Evolutionary conservation across 2,329 filamentous ascomycete species (phyloP).

Genomic region (Epichloe amarillans): DNA sequence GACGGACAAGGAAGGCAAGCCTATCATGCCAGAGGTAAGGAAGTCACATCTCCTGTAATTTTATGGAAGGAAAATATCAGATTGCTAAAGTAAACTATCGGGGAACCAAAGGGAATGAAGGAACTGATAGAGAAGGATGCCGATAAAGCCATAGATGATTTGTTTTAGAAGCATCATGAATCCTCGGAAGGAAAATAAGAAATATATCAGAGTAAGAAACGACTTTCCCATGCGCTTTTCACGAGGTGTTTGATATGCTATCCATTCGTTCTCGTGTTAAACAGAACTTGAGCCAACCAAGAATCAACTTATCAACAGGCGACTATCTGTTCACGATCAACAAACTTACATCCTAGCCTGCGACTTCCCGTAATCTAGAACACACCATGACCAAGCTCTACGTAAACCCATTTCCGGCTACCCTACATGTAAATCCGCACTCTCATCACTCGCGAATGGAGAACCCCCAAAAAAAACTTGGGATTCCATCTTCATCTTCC

Average conservation of each 20-base stretch:
- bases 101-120: conserved; percentile 62
- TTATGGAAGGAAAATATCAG: neutral
- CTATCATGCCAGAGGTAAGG: conserved; percentile 80
- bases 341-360: neutral
- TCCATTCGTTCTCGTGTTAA: neutral
- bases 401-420: too few relatives aligned
- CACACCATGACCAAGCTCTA: too few relatives aligned
- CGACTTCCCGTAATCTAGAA: neutral
- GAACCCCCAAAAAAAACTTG: too few relatives aligned
- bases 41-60: neutral
- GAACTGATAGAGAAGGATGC: conserved; percentile 88
- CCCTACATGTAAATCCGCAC: too few relatives aligned
- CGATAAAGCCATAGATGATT: conserved; percentile 78
- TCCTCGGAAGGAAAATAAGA: neutral
- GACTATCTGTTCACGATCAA: neutral
- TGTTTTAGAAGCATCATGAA: conserved; percentile 41
- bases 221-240: neutral
- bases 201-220: neutral
- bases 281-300: neutral
- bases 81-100: conserved; percentile 11
- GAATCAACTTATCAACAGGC: neutral
- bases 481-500: too few relatives aligned
- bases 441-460: too few relatives aligned
- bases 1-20: conserved; percentile 55
- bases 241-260: neutral